These are phyloP conservation scores for Polytrichum formosum DNA, from an alignment of 225 moss, liverwort and hornwort genomes.

Conservation along the genomic window DNA sequence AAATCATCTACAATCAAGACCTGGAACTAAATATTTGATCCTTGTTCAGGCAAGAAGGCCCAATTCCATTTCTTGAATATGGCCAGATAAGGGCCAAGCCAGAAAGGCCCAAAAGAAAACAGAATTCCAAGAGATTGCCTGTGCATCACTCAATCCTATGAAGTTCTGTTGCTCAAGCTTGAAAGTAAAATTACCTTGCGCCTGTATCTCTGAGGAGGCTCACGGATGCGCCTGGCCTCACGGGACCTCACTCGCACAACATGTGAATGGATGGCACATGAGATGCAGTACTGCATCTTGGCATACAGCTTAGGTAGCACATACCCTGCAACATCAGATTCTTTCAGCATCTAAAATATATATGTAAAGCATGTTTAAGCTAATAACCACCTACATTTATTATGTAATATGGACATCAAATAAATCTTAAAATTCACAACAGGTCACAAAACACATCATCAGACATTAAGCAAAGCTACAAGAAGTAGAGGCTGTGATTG, in stretches of 20 bases:
- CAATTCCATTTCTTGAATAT: not conserved
- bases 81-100: too few species aligned
- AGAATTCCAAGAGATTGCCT: not conserved
- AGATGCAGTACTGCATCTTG: constrained; percentile 88
- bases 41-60: too few species aligned
- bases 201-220: constrained; percentile 81
- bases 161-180: not conserved
- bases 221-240: constrained; percentile 78
- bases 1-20: not conserved
- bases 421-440: too few species aligned
- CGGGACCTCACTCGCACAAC: constrained; percentile 83
- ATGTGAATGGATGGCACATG: constrained; percentile 86
- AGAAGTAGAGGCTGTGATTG: too few species aligned
- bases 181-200: constrained; percentile 56
- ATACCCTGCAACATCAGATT: constrained; percentile 47
- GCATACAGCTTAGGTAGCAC: constrained; percentile 85
- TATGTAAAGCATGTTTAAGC: too few species aligned
- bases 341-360: too few species aligned
- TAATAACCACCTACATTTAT: too few species aligned
- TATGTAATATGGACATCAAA: too few species aligned
- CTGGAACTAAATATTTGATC: not conserved
- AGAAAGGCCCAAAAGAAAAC: not conserved
- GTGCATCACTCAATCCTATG: not conserved
- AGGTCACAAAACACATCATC: too few species aligned
- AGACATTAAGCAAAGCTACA: too few species aligned